Conservation (phyloP, 495 filamentous ascomycete genomes). For the Hypoxylon cercidicola region DNA sequence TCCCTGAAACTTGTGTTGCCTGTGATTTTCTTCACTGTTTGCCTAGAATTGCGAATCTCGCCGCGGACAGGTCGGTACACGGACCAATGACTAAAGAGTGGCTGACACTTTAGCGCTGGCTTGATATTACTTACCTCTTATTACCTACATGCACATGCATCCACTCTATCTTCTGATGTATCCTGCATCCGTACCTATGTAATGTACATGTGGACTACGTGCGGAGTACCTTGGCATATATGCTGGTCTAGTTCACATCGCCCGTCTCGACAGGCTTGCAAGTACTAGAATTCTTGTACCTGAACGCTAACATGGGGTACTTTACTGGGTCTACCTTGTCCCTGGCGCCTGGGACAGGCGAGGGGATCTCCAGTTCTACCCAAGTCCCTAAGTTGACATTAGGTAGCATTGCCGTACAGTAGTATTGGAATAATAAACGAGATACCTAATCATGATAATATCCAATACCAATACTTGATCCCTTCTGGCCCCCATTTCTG, state of each 20-base stretch:
- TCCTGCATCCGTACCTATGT: neutral
- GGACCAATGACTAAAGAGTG: constrained; percentile 5
- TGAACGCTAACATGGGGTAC: constrained; percentile 20
- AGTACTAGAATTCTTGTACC: constrained; percentile 6
- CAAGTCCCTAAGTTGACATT: constrained; percentile 8
- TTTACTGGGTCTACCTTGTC: constrained; percentile 4
- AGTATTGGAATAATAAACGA: constrained; percentile 42
- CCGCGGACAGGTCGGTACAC: constrained; percentile 7
- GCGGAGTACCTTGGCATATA: constrained; percentile 26
- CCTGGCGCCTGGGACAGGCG: neutral
- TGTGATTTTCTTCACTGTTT: neutral
- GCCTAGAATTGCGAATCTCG: constrained; percentile 3
- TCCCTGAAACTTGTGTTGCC: neutral
- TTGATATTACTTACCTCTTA: constrained; percentile 11
- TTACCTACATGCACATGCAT: constrained; percentile 15
- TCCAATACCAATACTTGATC: constrained; percentile 27
- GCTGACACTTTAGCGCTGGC: constrained; percentile 28
- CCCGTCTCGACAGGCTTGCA: constrained; percentile 24
- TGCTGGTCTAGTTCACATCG: constrained; percentile 16
- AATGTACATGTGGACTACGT: constrained; percentile 32
- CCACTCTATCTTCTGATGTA: constrained; percentile 4
- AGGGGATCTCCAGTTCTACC: constrained; percentile 34
- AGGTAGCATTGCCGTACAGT: constrained; percentile 29
- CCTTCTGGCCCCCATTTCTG: constrained; percentile 37
- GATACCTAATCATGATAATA: constrained; percentile 38